Evolutionary conservation across 805 yeast species (phyloP).

Genomic region (Candida ficus): DNA sequence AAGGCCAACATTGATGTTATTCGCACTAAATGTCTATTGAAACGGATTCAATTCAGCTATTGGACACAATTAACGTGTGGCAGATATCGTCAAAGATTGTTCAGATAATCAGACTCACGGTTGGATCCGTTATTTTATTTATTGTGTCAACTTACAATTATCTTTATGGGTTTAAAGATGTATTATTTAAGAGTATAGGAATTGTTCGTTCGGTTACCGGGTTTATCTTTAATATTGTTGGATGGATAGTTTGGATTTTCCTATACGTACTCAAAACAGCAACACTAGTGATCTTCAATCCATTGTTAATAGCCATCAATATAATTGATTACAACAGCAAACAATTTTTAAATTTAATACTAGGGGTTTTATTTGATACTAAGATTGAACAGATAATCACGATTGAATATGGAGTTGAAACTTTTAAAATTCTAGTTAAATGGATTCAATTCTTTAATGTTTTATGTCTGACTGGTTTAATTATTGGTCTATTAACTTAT

Average conservation of each 20-base stretch:
- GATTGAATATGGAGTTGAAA: slow-evolving; percentile 14
- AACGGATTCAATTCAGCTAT: no score
- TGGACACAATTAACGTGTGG: background rate
- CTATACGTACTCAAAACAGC: background rate
- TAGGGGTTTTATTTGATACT: slow-evolving; percentile 14
- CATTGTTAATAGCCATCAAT: slow-evolving; percentile 13
- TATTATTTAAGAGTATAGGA: background rate
- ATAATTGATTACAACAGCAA: slow-evolving; percentile 20
- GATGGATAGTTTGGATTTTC: background rate
- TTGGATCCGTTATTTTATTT: slow-evolving; percentile 3
- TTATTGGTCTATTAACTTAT: slow-evolving; percentile 20
- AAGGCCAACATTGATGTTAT: no score
- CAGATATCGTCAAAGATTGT: background rate
- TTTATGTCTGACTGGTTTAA: slow-evolving; percentile 17
- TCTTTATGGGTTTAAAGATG: background rate
- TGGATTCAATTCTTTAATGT: slow-evolving; percentile 21
- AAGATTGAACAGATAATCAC: slow-evolving; percentile 13
- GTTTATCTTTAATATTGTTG: background rate
- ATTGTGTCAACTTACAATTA: slow-evolving; percentile 3
- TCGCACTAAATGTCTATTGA: no score
- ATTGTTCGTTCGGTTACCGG: background rate
- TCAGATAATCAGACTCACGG: background rate
- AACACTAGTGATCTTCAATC: slow-evolving; percentile 15
- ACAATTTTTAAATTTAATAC: slow-evolving; percentile 16
- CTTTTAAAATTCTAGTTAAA: slow-evolving; percentile 17